phyloP scores from a whole-genome alignment of 148 eudicot genomes.

The Silene latifolia region DNA sequence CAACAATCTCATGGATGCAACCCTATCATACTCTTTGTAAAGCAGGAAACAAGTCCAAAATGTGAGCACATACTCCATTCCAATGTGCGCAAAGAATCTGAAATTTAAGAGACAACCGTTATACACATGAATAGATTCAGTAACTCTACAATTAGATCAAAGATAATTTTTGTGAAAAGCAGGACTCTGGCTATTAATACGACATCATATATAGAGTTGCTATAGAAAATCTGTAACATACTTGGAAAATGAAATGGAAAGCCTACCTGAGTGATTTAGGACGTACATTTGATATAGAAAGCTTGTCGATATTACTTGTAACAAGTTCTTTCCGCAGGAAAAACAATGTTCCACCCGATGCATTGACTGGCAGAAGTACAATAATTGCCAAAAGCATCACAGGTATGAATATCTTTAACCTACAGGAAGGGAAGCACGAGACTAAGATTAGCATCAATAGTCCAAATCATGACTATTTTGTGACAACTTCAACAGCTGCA shows the following conservation, averaged over 20 bases:
- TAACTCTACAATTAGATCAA: no score
- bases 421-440: conserved; percentile 27
- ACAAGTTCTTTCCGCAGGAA: conserved; percentile 76
- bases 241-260: background rate
- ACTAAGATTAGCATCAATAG: no score
- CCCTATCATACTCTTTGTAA: conserved; percentile 73
- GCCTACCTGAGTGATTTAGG: conserved; percentile 72
- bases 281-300: conserved; percentile 89
- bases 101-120: conserved; percentile 16
- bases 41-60: conserved; percentile 96
- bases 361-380: conserved; percentile 82
- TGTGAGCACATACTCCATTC: conserved; percentile 78
- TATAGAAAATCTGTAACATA: background rate
- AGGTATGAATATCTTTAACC: conserved; percentile 85
- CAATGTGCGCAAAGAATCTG: conserved; percentile 89
- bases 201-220: background rate
- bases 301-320: conserved; percentile 80
- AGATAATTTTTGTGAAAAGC: background rate
- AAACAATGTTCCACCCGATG: conserved; percentile 65
- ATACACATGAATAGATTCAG: background rate
- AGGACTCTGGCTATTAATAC: background rate
- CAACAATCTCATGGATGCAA: conserved; percentile 71
- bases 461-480: background rate
- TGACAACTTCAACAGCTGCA: background rate
- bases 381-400: conserved; percentile 62